phyloP scores from a whole-genome alignment of 345 rosid genomes.

The Xanthoceras sorbifolium region DNA sequence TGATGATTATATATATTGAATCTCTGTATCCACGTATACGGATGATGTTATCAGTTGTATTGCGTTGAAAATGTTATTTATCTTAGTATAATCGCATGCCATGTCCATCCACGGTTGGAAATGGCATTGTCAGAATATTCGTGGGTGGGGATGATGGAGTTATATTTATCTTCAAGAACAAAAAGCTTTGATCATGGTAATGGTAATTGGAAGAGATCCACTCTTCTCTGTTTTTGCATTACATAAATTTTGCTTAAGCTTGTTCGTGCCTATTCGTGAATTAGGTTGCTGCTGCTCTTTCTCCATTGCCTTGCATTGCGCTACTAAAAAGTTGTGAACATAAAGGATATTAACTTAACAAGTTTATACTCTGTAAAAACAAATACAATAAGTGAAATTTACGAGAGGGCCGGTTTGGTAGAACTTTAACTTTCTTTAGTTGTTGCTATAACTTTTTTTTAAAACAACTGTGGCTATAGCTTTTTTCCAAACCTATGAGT shows the following conservation, averaged over 20 bases:
- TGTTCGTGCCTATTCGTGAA: not conserved
- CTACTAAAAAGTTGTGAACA: not conserved
- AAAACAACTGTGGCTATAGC: too few species aligned
- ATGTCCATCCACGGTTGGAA: not conserved
- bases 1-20: slow-evolving; percentile 74
- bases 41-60: not conserved
- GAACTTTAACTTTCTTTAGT: too few species aligned
- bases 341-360: too few species aligned
- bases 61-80: not conserved
- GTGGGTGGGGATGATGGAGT: not conserved
- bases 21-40: not conserved
- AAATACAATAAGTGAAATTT: too few species aligned
- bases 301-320: not conserved
- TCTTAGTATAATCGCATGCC: not conserved
- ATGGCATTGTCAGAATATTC: not conserved
- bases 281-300: not conserved
- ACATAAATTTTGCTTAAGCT: not conserved
- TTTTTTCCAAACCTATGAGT: too few species aligned
- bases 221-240: not conserved
- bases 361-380: too few species aligned
- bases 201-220: not conserved
- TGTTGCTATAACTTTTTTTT: too few species aligned
- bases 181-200: not conserved
- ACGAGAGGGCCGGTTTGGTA: too few species aligned
- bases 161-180: not conserved